phyloP scores from a whole-genome alignment of 208 protist genomes.

The Trypanosoma conorhini region DNA sequence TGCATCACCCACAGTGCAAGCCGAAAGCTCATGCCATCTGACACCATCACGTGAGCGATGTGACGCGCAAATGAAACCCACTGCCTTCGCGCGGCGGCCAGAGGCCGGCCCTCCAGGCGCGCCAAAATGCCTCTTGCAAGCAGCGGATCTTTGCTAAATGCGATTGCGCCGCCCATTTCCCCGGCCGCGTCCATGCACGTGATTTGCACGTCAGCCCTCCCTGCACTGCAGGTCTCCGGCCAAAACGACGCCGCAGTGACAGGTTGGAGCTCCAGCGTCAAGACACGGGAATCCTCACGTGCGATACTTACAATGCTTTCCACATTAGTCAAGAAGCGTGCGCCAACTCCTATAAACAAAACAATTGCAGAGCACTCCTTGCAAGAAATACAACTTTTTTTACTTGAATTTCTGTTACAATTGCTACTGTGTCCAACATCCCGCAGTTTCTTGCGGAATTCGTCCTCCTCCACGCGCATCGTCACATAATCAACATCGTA shows the following conservation, averaged over 20 bases:
- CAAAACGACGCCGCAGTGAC: background rate
- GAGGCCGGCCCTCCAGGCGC: conserved; percentile 12
- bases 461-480: conserved; percentile 26
- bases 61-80: conserved; percentile 19
- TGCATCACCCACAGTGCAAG: background rate
- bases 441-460: conserved; percentile 7
- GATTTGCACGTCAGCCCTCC: conserved; percentile 26
- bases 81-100: background rate
- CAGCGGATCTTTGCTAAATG: conserved; percentile 18
- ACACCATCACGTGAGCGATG: conserved; percentile 16
- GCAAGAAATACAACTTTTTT: background rate
- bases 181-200: conserved; percentile 28
- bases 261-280: conserved; percentile 26
- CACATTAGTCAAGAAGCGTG: conserved; percentile 24
- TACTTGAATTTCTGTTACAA: background rate
- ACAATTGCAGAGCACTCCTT: conserved; percentile 2
- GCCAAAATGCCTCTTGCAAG: conserved; percentile 11
- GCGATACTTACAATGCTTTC: conserved; percentile 10
- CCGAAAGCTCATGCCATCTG: conserved; percentile 24
- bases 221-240: background rate
- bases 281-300: conserved; percentile 3
- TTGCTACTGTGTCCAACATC: conserved; percentile 4
- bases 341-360: conserved; percentile 28
- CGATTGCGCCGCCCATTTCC: conserved; percentile 32
- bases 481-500: conserved; percentile 35